Percentiles rank a stretch among this genome's conserved stretches.
phyloP scores from a whole-genome alignment of 2,329 filamentous ascomycete species.

The Nothophoma quercina region DNA sequence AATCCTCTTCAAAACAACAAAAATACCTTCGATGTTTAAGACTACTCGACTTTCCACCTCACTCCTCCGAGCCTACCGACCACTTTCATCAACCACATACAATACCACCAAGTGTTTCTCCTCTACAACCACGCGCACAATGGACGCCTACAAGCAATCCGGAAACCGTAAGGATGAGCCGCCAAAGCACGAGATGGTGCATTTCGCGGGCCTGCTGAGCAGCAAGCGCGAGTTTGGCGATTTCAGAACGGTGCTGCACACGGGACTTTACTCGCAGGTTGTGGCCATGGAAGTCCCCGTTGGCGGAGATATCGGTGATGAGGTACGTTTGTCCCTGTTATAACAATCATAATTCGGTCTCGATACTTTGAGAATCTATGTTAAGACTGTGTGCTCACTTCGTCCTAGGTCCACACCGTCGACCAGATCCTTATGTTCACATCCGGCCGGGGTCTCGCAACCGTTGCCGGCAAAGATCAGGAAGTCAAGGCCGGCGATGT shows the following conservation, averaged over 20 bases:
- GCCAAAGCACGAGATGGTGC: slow-evolving; percentile 62
- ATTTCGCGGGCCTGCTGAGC: slow-evolving; percentile 65
- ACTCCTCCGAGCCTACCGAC: slow-evolving; percentile 5
- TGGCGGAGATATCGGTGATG: slow-evolving; percentile 71
- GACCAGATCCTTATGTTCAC: slow-evolving; percentile 73
- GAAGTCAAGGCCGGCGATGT: slow-evolving; percentile 63
- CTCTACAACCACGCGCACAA: slow-evolving; percentile 16
- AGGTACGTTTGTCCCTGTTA: slow-evolving; percentile 53
- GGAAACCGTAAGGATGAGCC: slow-evolving; percentile 39
- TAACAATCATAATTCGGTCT: no score
- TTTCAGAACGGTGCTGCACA: slow-evolving; percentile 69
- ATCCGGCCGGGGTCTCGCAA: slow-evolving; percentile 64
- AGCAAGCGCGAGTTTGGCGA: slow-evolving; percentile 63
- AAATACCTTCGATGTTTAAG: slow-evolving; percentile 6
- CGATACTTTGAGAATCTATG: background rate
- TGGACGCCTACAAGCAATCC: slow-evolving; percentile 34
- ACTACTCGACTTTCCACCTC: slow-evolving; percentile 6
- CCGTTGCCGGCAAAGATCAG: slow-evolving; percentile 66
- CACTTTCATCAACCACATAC: no score
- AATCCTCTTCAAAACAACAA: background rate
- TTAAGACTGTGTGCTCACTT: background rate
- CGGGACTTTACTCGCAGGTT: slow-evolving; percentile 68
- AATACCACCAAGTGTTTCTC: background rate
- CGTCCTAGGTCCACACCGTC: slow-evolving; percentile 59
- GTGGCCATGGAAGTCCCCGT: slow-evolving; percentile 72